phyloP scores from a whole-genome alignment of 2,329 filamentous ascomycete species.

The Diaporthe australafricana region DNA sequence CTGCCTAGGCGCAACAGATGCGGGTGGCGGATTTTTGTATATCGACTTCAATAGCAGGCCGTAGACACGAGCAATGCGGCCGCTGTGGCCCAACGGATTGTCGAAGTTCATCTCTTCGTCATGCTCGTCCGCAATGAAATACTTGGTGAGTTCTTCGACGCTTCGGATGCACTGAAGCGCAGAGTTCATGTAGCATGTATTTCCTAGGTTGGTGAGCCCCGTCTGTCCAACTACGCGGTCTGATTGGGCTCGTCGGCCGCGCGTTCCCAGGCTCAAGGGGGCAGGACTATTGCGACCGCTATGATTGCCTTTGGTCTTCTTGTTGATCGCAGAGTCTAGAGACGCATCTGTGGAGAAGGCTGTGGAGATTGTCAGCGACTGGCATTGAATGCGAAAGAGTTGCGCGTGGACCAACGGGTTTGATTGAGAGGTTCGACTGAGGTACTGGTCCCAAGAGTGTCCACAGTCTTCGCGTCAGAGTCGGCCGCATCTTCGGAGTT shows the following conservation, averaged over 20 bases:
- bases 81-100: conserved; percentile 88
- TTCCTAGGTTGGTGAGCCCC: conserved; percentile 90
- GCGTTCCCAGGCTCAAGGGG: conserved; percentile 70
- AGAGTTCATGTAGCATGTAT: conserved; percentile 99
- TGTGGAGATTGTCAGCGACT: conserved; percentile 18
- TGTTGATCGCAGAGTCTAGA: conserved; percentile 12
- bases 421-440: conserved; percentile 39
- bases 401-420: conserved; percentile 42
- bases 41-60: conserved; percentile 80
- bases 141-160: conserved; percentile 92
- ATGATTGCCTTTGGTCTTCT: conserved; percentile 49
- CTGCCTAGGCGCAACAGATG: conserved; percentile 80
- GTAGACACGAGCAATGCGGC: conserved; percentile 88
- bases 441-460: conserved; percentile 37
- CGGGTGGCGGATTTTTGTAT: conserved; percentile 74
- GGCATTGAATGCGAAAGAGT: conserved; percentile 1
- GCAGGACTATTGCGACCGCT: conserved; percentile 79
- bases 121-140: conserved; percentile 83
- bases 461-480: conserved; percentile 33
- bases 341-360: conserved; percentile 40
- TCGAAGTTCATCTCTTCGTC: conserved; percentile 84
- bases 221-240: conserved; percentile 81
- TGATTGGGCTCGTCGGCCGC: conserved; percentile 78
- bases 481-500: conserved; percentile 34
- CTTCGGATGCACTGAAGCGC: conserved; percentile 94